Percentiles rank a stretch among this genome's conserved stretches.
phyloP scores from a whole-genome alignment of 2,329 filamentous ascomycete genomes.

The Fusarium albosuccineum region DNA sequence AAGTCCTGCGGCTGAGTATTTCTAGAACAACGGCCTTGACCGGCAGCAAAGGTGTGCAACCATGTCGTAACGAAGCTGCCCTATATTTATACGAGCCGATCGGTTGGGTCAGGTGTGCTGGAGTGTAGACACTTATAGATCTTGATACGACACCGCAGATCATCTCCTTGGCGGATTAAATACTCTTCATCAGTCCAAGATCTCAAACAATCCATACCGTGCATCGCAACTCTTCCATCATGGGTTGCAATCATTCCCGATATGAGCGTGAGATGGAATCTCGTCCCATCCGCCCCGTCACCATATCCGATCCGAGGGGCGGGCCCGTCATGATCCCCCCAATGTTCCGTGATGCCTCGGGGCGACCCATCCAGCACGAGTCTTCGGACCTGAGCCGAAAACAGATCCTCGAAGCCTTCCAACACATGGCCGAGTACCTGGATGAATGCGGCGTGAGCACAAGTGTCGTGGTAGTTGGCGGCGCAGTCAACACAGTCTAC shows the following conservation, averaged over 20 bases:
- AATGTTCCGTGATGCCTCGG: slow-evolving; percentile 25
- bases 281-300: slow-evolving; percentile 34
- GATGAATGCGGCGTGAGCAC: slow-evolving; percentile 30
- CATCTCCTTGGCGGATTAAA: slow-evolving; percentile 9
- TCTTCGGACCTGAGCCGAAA: slow-evolving; percentile 25
- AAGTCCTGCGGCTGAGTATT: slow-evolving; percentile 20
- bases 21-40: slow-evolving; percentile 24
- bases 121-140: slow-evolving; percentile 12
- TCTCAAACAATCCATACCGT: not conserved
- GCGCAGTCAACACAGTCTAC: slow-evolving; percentile 41
- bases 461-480: slow-evolving; percentile 33
- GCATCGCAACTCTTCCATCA: slow-evolving; percentile 11
- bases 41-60: slow-evolving; percentile 17
- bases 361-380: slow-evolving; percentile 21
- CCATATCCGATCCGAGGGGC: slow-evolving; percentile 33
- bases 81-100: slow-evolving; percentile 31
- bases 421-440: slow-evolving; percentile 39
- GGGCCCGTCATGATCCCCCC: slow-evolving; percentile 34
- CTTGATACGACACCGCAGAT: slow-evolving; percentile 12
- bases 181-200: not conserved
- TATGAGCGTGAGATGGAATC: slow-evolving; percentile 37
- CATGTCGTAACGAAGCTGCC: not conserved
- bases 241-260: slow-evolving; percentile 38
- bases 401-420: slow-evolving; percentile 33
- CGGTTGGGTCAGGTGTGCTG: slow-evolving; percentile 19